These are phyloP conservation scores for Colletotrichum endophyticum DNA, from an alignment of 2,329 filamentous ascomycete genomes.

Conservation along the genomic window DNA sequence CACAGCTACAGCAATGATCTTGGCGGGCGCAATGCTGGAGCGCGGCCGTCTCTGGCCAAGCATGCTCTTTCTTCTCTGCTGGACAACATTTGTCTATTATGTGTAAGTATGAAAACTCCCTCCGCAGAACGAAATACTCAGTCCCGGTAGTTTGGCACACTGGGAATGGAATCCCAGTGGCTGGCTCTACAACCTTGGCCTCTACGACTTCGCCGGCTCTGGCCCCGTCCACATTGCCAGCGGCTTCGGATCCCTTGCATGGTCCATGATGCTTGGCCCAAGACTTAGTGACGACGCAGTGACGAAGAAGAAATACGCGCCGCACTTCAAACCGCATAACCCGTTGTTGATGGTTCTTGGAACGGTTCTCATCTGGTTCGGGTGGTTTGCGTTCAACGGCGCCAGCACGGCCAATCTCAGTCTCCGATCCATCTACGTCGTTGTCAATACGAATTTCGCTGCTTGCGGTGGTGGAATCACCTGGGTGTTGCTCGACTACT, in stretches of 20 bases:
- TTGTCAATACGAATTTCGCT: conserved; percentile 64
- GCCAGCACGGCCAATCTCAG: conserved; percentile 55
- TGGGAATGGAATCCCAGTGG: conserved; percentile 73
- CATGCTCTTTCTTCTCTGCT: conserved; percentile 67
- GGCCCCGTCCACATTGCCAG: conserved; percentile 69
- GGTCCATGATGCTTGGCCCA: conserved; percentile 67
- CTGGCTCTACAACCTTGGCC: conserved; percentile 66
- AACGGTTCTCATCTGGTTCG: conserved; percentile 70
- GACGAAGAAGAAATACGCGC: conserved; percentile 39
- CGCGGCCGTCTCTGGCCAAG: conserved; percentile 45
- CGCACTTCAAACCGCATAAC: conserved; percentile 61
- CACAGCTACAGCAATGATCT: conserved; percentile 41
- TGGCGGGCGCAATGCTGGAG: conserved; percentile 43
- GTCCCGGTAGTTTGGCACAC: conserved; percentile 53
- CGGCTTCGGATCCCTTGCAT: conserved; percentile 68
- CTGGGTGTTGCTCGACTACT: conserved; percentile 59
- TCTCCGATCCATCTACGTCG: conserved; percentile 57
- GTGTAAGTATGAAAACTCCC: conserved; percentile 25
- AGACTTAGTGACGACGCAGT: conserved; percentile 52
- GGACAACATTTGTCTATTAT: conserved; percentile 70
- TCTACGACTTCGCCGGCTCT: conserved; percentile 65
- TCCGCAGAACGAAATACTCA: neutral
- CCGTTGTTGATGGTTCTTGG: conserved; percentile 68
- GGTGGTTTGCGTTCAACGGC: conserved; percentile 60
- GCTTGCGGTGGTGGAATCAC: conserved; percentile 58